Evolutionary conservation across 352 stramenopile species (phyloP), one percentile per base, ranked within the genome.

Genomic region (Pythium plurisporium): DNA sequence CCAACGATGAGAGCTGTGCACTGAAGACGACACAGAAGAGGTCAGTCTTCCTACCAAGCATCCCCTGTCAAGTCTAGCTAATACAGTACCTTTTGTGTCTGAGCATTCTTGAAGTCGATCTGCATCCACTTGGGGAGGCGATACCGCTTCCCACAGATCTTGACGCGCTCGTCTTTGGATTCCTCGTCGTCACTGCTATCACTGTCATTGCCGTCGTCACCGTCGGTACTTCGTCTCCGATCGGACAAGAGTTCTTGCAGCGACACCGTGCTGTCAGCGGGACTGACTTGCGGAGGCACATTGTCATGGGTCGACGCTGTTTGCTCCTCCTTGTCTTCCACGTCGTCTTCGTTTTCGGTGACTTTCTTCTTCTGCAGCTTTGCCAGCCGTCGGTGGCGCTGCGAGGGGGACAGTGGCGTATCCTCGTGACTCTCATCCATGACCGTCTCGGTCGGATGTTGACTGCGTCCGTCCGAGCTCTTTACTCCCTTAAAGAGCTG

Each of bases 91-190:
- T 92, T 92, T 61, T 92, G 82, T 1, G 82, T 90, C 66, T 81
- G 69, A 0, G 79, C 72, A 51, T 79, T 89, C 55, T 79, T 76
- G 48, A 90, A 85, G 37, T 92, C 72, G 11, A 90, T 74, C 55
- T 72, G 76, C 15, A 62, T 59, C 44, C 53, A 67, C 48, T 60
- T 59, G 33, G 60, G 60, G 6, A 67, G 31, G 0, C 33, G 53
- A 53, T 63, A 63, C n/a, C 27, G 46, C 20, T 50, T 59, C 9
- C 60, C 60, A 20, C 52, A 67, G 62, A 67, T 40, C 74, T 76
- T 66, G 61, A 86, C 51, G 68, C 76, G 41, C 54, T 67, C 31
- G 41, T 67, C 25, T 46, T 70, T 65, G 7, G 49, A 44, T 44
- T 63, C 50, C 14, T 59, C 23, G n/a, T 66, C 54, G 41, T 63